Evolutionary conservation across 1,284 basidiomycete genomes (phyloP).

Genomic region (Cryptococcus jaspeensis): DNA sequence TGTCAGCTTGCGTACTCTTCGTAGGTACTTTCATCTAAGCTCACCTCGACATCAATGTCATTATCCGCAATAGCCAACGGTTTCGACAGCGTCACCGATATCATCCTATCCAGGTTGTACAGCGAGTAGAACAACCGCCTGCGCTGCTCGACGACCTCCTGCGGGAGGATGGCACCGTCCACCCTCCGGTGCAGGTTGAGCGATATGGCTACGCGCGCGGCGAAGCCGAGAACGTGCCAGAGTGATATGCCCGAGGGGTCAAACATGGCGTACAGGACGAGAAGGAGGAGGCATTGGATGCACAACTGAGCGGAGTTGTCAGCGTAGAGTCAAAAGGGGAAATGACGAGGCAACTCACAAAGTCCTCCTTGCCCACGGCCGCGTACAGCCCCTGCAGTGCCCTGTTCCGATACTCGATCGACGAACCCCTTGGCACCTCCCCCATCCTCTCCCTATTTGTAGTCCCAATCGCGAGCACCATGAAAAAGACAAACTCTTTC

Average conservation of each 20-base stretch:
- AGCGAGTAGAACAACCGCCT: conserved; percentile 34
- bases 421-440: conserved; percentile 17
- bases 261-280: conserved; percentile 28
- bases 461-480: conserved; percentile 34
- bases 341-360: conserved; percentile 18
- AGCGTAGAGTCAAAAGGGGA: not conserved
- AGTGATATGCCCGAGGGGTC: conserved; percentile 27
- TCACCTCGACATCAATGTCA: conserved; percentile 36
- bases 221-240: conserved; percentile 34
- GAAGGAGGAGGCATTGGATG: conserved; percentile 30
- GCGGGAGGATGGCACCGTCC: conserved; percentile 15
- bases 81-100: conserved; percentile 28
- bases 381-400: conserved; percentile 20
- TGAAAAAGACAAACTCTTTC: conserved; percentile 33
- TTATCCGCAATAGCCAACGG: conserved; percentile 33
- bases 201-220: conserved; percentile 26
- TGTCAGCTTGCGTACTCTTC: not conserved
- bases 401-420: conserved; percentile 16
- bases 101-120: conserved; percentile 38
- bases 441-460: conserved; percentile 20
- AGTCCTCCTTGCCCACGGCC: conserved; percentile 26
- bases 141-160: conserved; percentile 23
- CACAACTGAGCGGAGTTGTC: conserved; percentile 14
- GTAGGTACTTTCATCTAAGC: not conserved
- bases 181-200: conserved; percentile 32